A percentile compares a stretch with the other conserved stretches of the same genome.
Evolutionary conservation across 164 flowering plant genomes (phyloP).

Genomic region (Kalanchoe fedtschenkoi): DNA sequence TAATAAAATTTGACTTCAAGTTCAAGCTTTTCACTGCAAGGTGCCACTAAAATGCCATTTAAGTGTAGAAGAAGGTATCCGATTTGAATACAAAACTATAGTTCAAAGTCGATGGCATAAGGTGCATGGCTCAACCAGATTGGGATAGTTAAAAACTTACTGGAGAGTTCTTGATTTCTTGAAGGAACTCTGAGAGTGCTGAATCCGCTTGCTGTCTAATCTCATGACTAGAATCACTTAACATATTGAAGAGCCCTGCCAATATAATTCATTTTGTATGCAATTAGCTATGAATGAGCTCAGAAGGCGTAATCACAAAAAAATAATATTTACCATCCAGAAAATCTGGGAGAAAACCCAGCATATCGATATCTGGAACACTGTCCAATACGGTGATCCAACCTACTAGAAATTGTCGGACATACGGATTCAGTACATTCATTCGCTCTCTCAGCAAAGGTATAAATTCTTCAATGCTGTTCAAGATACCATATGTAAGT

Average conservation of each 20-base stretch:
- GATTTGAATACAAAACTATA: not conserved
- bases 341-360: conserved; percentile 99
- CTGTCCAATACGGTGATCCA: conserved; percentile 99
- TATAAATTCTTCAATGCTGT: conserved; percentile 97
- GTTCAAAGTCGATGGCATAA: not conserved
- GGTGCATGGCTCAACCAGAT: too few species aligned
- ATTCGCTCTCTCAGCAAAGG: conserved; percentile 93
- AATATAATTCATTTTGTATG: not conserved
- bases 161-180: conserved; percentile 94
- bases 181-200: conserved; percentile 95
- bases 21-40: not conserved
- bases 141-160: conserved; percentile 34
- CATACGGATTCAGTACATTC: conserved; percentile 84
- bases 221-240: conserved; percentile 94
- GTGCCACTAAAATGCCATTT: not conserved
- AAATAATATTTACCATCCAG: conserved; percentile 72
- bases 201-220: conserved; percentile 98
- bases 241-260: conserved; percentile 90
- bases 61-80: not conserved
- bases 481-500: conserved; percentile 4
- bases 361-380: conserved; percentile 97
- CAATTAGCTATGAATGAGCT: not conserved
- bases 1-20: conserved; percentile 7
- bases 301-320: not conserved
- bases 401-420: conserved; percentile 96